Evolutionary conservation across 2,329 filamentous ascomycete species (phyloP).

Genomic region (Annulohypoxylon truncatum): DNA sequence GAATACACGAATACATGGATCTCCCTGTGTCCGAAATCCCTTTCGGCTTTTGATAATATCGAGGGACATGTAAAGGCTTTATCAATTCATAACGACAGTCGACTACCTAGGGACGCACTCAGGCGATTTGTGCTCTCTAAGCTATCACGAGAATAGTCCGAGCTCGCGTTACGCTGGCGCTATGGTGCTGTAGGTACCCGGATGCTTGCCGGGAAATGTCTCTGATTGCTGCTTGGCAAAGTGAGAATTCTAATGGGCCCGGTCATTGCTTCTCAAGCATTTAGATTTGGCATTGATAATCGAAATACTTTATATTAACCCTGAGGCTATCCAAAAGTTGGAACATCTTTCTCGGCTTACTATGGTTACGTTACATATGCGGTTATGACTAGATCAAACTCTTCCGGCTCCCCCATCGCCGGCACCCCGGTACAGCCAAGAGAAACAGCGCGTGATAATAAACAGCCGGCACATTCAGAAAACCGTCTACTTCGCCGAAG

Average conservation of each 20-base stretch:
- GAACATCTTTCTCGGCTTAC: not conserved
- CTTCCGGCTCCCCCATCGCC: not conserved
- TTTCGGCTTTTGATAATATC: not conserved
- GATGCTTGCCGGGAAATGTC: not conserved
- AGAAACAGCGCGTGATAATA: not conserved
- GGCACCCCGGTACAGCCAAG: not conserved
- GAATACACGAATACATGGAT: not conserved
- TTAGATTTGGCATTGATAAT: not conserved
- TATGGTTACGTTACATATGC: not conserved
- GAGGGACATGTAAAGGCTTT: not conserved
- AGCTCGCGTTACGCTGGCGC: not conserved
- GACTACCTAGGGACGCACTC: not conserved
- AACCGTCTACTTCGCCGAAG: not conserved
- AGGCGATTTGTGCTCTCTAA: not conserved
- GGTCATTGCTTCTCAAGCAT: not conserved
- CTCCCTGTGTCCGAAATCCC: constrained; percentile 21
- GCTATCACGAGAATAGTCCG: not conserved
- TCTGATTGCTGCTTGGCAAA: not conserved
- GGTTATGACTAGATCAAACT: not conserved
- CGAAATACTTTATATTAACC: not conserved
- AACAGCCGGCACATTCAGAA: not conserved
- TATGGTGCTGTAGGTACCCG: constrained; percentile 13
- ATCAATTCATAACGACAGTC: not conserved
- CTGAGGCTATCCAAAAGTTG: not conserved
- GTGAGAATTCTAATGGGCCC: not conserved